These are phyloP conservation scores for Helicocarpus griseus DNA, from an alignment of 2,329 filamentous ascomycete species.

Conservation along the genomic window DNA sequence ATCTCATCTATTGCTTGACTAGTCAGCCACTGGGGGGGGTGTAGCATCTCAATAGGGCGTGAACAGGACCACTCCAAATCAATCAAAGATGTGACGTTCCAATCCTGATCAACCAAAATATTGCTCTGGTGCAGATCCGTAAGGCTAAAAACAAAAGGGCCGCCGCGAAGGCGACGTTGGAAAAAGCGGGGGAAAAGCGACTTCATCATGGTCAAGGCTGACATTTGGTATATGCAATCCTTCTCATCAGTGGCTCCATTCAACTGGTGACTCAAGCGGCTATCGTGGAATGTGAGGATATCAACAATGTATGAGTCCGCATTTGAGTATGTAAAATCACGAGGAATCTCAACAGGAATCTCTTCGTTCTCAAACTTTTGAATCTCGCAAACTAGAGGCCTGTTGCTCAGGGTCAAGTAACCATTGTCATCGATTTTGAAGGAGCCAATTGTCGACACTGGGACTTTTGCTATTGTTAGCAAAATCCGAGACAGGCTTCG, in stretches of 20 bases:
- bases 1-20: too few relatives aligned
- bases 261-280: constrained; percentile 18
- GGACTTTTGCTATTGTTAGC: constrained; percentile 10
- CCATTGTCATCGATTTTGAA: constrained; percentile 19
- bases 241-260: constrained; percentile 18
- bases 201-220: constrained; percentile 21
- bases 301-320: constrained; percentile 19
- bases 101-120: too few relatives aligned
- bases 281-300: constrained; percentile 19
- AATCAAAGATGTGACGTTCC: too few relatives aligned
- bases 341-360: constrained; percentile 17
- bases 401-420: constrained; percentile 14
- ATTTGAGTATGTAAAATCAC: constrained; percentile 16
- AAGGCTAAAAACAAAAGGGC: too few relatives aligned
- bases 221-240: constrained; percentile 21
- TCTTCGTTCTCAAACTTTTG: constrained; percentile 18
- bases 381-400: constrained; percentile 17
- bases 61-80: too few relatives aligned
- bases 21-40: too few relatives aligned
- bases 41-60: too few relatives aligned
- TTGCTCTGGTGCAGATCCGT: too few relatives aligned
- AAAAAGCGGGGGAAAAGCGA: constrained; percentile 20
- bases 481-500: constrained; percentile 13
- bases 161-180: too few relatives aligned
- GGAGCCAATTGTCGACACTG: constrained; percentile 25